Base-by-base conservation (phyloP, 805 yeast genomes). In the Blastobotrys muscicola region DNA sequence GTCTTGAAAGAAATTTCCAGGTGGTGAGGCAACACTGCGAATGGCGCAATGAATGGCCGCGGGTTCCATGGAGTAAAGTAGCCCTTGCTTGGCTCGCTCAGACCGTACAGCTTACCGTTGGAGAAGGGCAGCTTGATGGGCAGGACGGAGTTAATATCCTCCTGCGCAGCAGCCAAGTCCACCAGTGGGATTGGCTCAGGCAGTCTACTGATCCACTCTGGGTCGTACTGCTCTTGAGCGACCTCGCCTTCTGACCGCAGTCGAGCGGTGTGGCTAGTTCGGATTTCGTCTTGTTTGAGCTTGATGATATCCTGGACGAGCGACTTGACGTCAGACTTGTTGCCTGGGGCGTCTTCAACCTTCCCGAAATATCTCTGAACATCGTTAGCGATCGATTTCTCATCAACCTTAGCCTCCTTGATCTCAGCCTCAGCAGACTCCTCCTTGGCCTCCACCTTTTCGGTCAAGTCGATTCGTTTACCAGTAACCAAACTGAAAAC, bases 21-120 rank as follows among this genome's bases (percentile, higher is more conserved):
- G 64, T 92, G 97, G 50, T 84, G 80, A 26, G 98, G 98, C 56
- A 85, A 72, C 47, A 92, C 75, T 9, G 97, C 92, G 65, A 87
- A 85, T 38, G 95, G 94, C 2, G 95, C 89, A 50, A 92, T 66
- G 66, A 90, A 92, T 36, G 86, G 92, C 66, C 96, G 82, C 52
- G 96, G 94, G 47, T 80, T 74, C 97, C 97, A 92, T 42, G 98
- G 98, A 2, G 97, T 86, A 70, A 90, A 92, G 66, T 82, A 92
- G 3, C 89, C 75, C 66, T 84, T 87, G 12, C 69, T 58, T 11
- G 87, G 81, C 43, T 85, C 82, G 52, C 76, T 64, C 56, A 94
- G 80, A 15, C 97, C 97, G 62, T 73, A 86, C 49, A 83, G 71
- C 41, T 72, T 70, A 38, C 78, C 75, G 45, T 71, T 71, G 65